phyloP scores from a whole-genome alignment of 176 grass and related monocot genomes.

The Secale cereale region DNA sequence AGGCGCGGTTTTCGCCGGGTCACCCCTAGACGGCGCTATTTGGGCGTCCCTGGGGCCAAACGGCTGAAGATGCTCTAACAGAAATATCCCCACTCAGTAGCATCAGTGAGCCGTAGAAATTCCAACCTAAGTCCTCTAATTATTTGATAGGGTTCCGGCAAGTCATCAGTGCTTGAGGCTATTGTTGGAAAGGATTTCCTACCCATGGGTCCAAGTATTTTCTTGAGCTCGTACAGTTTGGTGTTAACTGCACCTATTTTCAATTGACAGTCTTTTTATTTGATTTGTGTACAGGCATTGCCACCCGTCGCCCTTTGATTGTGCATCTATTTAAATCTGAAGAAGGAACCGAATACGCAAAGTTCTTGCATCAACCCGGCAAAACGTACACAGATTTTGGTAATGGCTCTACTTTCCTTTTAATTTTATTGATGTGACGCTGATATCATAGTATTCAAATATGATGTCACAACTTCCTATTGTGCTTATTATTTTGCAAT shows the following conservation, averaged over 20 bases:
- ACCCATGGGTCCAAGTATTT: conserved; percentile 88
- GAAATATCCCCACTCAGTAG: too few species aligned
- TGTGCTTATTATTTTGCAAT: conserved; percentile 3
- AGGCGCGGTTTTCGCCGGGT: too few species aligned
- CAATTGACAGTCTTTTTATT: neutral
- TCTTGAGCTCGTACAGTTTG: neutral
- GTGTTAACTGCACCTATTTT: neutral
- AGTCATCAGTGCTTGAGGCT: conserved; percentile 97
- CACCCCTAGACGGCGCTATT: too few species aligned
- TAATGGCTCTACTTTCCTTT: conserved; percentile 24
- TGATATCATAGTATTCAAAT: neutral
- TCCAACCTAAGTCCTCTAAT: conserved; percentile 2
- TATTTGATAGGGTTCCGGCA: conserved; percentile 75
- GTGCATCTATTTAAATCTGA: conserved; percentile 91
- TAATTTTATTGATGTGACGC: neutral
- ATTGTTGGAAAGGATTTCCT: conserved; percentile 97
- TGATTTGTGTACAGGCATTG: conserved; percentile 60
- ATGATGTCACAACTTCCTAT: neutral
- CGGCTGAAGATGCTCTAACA: too few species aligned
- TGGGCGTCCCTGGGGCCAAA: too few species aligned
- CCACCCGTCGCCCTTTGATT: conserved; percentile 85
- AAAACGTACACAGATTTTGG: conserved; percentile 91
- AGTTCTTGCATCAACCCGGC: conserved; percentile 93
- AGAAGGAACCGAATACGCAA: conserved; percentile 79
- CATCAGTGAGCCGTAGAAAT: too few species aligned